Evolutionary conservation across 352 stramenopile genomes (phyloP), one percentile per base, ranked within the genome.

Genomic region (Phytophthora boehmeriae): DNA sequence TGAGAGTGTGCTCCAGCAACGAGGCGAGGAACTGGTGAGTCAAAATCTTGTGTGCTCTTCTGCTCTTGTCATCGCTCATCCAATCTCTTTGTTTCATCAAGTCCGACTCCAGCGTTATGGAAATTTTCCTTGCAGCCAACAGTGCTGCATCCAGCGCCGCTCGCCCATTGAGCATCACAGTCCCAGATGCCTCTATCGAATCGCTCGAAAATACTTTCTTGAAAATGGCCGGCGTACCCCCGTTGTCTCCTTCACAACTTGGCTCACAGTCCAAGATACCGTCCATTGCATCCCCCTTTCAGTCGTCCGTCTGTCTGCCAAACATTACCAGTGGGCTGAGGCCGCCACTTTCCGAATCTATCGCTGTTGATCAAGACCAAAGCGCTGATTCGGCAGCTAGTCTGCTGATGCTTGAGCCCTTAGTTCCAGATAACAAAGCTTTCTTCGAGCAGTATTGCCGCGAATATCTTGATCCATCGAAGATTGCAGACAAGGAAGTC

Each of bases 401-500:
- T 27, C 28, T 30, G 20, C 35, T 48, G 11, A 43, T 54, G 20
- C 47, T 75, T 2, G 49, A 68, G 17, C 70, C 70, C 11, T 39
- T 56, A 0, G 35, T 59, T 4, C 46, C 25, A 4, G 64, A 71
- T 11, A 20, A 38, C 13, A 38, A 46, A 1, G 43, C 44, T 16
- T 66, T 66, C 36, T 80, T 76, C 48, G 46, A 35, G 35, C 49
- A 67, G 19, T 81, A 65, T 36, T 66, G 47, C 14, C 42, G 45
- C 14, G 47, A 68, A 4, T 41, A 71, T 32, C 59, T 80, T 8
- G 60, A 66, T 23, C 20, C 47, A 30, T 0, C 49, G 20, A 23
- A 41, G 28, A 52, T 68, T 41, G 41, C 57, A 42, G 62, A 84
- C 13, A 73, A 71, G 47, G 66, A 84, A 39, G 20, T 46, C 14